Base-by-base conservation (phyloP, 169 alveolate genomes). In the Eimeria maxima region DNA sequence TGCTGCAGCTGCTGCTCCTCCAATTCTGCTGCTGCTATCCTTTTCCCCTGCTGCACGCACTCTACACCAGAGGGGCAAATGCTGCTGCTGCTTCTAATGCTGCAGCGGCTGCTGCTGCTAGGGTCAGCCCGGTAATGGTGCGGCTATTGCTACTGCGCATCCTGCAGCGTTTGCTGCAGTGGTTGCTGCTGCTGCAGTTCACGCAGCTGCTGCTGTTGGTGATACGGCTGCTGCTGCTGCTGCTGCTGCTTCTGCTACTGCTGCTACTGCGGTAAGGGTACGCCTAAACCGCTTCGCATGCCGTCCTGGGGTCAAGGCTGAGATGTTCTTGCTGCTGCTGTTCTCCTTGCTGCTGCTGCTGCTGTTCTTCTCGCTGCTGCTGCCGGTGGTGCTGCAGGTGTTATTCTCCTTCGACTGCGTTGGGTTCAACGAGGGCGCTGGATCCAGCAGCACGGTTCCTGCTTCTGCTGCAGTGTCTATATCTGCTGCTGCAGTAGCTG, bases 241-340 rank as follows among this genome's bases (percentile, higher is more conserved):
- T n/a, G n/a, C n/a, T n/a, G n/a, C n/a, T n/a, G n/a, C n/a, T n/a
- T n/a, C n/a, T n/a, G n/a, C n/a, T n/a, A n/a, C 63, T 38, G 88
- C 88, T 76, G 88, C 65, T 76, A 14, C 60, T 38, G 63, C 24
- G n/a, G 14, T 53, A 65, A 27, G n/a, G n/a, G n/a, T n/a, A 50
- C 57, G 14, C 20, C 45, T 69, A 69, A 69, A 69, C 80, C 7
- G 80, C 80, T 10, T 69, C 80, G 45, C 80, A 69, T n/a, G 80
- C 80, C 7, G 80, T 18, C 0, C 45, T 69, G 13, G 80, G 45
- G 16, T 27, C 45, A 8, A 24, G 80, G 45, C 7, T n/a, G 45
- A 10, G 80, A 24, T 11, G 80, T 27, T 27, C 38, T 8, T 20
- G 33, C n/a, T 27, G n/a, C 45, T 69, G 80, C 80, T 69, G 80